Percentiles rank a stretch among this genome's conserved stretches.
These are phyloP conservation scores for Fusarium sp. DNA, from an alignment of 2,329 filamentous ascomycete genomes.

Conservation along the genomic window DNA sequence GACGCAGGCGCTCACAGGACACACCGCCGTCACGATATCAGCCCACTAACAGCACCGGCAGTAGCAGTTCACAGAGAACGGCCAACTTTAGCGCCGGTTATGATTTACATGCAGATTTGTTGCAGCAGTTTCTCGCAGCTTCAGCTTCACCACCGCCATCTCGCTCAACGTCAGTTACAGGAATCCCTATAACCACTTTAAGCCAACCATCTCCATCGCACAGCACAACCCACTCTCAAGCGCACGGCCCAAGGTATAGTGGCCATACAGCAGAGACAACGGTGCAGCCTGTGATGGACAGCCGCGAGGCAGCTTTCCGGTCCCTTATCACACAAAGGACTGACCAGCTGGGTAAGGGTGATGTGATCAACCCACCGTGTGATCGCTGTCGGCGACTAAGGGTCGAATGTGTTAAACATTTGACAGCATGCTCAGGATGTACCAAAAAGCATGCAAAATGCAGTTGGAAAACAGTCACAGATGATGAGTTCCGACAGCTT, in stretches of 20 bases:
- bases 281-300: conserved; percentile 33
- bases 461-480: conserved; percentile 82
- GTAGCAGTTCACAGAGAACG: conserved; percentile 19
- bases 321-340: conserved; percentile 77
- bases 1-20: conserved; percentile 41
- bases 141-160: conserved; percentile 38
- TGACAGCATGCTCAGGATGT: conserved; percentile 87
- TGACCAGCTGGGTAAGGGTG: conserved; percentile 78
- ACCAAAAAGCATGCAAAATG: conserved; percentile 93
- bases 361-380: conserved; percentile 82
- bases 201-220: conserved; percentile 43
- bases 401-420: conserved; percentile 84
- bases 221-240: conserved; percentile 33
- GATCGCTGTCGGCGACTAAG: conserved; percentile 83
- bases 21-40: conserved; percentile 52
- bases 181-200: conserved; percentile 35
- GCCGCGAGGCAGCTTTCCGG: conserved; percentile 48
- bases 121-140: conserved; percentile 60
- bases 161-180: conserved; percentile 43
- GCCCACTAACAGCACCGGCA: conserved; percentile 43
- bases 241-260: conserved; percentile 20
- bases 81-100: conserved; percentile 49
- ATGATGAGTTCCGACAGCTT: conserved; percentile 67
- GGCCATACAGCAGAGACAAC: conserved; percentile 42
- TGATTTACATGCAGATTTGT: conserved; percentile 63